These are phyloP conservation scores for Incumbomyces lentus DNA, from an alignment of 2,329 filamentous ascomycete species.

Conservation along the genomic window DNA sequence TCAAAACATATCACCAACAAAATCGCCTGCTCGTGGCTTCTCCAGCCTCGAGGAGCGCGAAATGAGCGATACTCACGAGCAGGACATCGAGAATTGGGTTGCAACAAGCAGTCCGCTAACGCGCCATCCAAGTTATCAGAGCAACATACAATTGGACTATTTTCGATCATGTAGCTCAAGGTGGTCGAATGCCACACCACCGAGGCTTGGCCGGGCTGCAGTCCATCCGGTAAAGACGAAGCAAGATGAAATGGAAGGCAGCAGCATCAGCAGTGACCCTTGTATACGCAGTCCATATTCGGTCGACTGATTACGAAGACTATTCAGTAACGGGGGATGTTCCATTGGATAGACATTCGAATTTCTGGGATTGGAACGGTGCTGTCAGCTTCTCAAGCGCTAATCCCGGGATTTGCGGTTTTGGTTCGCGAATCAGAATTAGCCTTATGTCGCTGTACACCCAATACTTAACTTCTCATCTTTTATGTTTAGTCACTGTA, in stretches of 20 bases:
- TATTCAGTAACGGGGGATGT: too few species aligned
- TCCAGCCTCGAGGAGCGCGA: not conserved
- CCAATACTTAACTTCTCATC: too few species aligned
- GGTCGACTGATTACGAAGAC: not conserved
- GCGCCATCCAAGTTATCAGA: not conserved
- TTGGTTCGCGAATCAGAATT: too few species aligned
- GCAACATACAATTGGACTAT: not conserved
- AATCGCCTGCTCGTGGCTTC: not conserved
- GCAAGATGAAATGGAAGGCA: not conserved
- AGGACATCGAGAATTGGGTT: not conserved
- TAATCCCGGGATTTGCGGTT: too few species aligned
- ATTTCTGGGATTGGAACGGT: too few species aligned
- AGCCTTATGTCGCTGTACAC: too few species aligned
- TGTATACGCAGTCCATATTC: conserved; percentile 2
- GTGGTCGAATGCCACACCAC: not conserved
- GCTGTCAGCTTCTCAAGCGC: too few species aligned
- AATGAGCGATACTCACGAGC: not conserved
- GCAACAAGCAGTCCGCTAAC: not conserved
- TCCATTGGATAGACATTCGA: too few species aligned
- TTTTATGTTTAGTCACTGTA: too few species aligned
- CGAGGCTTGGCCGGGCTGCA: not conserved
- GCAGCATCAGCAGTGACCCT: not conserved
- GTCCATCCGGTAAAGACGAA: not conserved
- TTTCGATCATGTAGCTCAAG: not conserved
- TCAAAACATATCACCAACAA: too few species aligned